phyloP scores from a whole-genome alignment of 495 filamentous ascomycete species.

The Podospora pseudopauciseta region DNA sequence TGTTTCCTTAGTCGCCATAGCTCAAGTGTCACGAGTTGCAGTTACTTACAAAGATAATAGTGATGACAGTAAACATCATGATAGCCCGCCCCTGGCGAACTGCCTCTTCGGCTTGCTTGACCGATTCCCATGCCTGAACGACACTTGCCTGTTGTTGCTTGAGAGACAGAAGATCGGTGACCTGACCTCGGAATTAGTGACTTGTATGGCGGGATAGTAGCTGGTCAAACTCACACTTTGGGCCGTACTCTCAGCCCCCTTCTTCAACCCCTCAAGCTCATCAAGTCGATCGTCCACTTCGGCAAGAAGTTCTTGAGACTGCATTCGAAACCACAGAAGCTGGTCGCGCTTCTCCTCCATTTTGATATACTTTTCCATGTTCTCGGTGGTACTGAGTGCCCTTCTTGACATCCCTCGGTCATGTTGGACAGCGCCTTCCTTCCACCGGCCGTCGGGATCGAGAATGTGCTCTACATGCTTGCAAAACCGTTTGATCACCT shows the following conservation, averaged over 20 bases:
- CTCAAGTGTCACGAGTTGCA: neutral
- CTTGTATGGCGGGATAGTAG: neutral
- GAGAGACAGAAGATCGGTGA: constrained; percentile 50
- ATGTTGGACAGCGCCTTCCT: constrained; percentile 3
- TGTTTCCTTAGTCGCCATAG: too few relatives aligned
- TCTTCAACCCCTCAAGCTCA: constrained; percentile 30
- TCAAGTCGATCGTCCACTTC: constrained; percentile 23
- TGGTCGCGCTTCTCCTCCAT: constrained; percentile 19
- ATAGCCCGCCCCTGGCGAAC: constrained; percentile 43
- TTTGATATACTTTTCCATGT: constrained; percentile 6
- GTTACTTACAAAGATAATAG: constrained; percentile 4
- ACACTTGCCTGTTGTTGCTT: constrained; percentile 65
- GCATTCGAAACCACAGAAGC: constrained; percentile 27
- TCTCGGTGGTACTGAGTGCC: neutral
- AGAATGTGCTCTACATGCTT: constrained; percentile 48
- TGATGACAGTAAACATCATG: constrained; percentile 1
- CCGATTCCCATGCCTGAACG: constrained; percentile 54
- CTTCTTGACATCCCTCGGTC: neutral
- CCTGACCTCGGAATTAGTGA: constrained; percentile 18
- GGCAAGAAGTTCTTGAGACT: constrained; percentile 24
- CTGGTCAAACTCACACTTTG: constrained; percentile 22
- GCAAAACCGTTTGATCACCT: constrained; percentile 54
- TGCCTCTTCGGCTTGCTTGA: constrained; percentile 55
- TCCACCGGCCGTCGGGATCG: constrained; percentile 25
- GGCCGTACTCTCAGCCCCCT: constrained; percentile 26